Conservation (phyloP, 306 rosid genomes). For the Vigna hirtella region DNA sequence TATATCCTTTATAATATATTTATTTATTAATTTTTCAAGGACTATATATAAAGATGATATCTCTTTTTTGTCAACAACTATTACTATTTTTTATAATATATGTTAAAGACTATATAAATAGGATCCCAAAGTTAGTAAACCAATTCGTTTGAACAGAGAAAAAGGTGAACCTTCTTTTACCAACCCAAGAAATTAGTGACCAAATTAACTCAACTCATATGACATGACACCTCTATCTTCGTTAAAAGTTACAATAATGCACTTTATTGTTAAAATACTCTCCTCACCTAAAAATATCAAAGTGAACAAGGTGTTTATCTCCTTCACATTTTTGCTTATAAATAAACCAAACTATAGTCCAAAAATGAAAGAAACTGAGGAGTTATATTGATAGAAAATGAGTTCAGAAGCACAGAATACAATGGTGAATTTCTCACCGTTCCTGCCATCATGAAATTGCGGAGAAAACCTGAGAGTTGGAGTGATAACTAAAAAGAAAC, state of each 20-base stretch:
- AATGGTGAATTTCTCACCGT: constrained; percentile 19
- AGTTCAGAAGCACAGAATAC: constrained; percentile 25
- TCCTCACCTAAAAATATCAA: neutral
- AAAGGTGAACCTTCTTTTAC: neutral
- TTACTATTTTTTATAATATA: too few relatives aligned
- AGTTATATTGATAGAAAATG: neutral
- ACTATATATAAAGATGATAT: too few relatives aligned
- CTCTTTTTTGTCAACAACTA: too few relatives aligned
- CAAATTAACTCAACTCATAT: neutral
- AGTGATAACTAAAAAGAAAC: neutral
- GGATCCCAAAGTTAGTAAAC: neutral
- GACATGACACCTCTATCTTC: neutral
- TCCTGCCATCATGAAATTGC: constrained; percentile 23
- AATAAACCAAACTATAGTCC: neutral
- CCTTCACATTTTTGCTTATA: neutral
- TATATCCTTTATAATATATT: too few relatives aligned
- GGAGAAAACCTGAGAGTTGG: constrained; percentile 12
- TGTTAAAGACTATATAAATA: too few relatives aligned
- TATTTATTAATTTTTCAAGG: too few relatives aligned
- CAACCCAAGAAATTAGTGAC: neutral
- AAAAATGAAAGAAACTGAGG: neutral
- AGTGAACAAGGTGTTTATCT: neutral
- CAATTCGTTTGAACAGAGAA: neutral
- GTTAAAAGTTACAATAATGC: neutral
- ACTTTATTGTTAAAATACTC: neutral